Evolutionary conservation across 2,329 filamentous ascomycete species (phyloP), one percentile per base, ranked within the genome.

Genomic region (Ophiostoma sp.): DNA sequence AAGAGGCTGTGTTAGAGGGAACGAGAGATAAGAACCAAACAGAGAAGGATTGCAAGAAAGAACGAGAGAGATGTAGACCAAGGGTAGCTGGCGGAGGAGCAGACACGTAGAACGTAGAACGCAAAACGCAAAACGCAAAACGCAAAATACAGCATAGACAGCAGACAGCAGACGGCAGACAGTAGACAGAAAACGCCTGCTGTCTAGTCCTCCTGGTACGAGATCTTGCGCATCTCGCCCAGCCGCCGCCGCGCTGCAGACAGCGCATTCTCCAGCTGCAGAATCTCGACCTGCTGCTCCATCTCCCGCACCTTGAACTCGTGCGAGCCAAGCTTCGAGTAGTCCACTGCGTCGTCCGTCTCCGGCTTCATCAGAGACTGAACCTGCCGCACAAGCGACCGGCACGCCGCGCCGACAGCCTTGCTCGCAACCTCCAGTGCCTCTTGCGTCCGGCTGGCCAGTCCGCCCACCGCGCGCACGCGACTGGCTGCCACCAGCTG

Each of bases 241-340:
- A 99, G 83, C 69, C 93, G 85, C 77, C 90, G 89, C 75, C 94
- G 86, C 60, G 95, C 95, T 41, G 91, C 84, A 10, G 89, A 85
- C 54, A 99, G 86, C 36, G 87, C 82, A 77, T 98, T 99, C 81
- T 98, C 94, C 74, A 99, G 86, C 80, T 98, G 93, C 70, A 98
- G 84, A 75, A 99, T 99, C 81, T 99, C 94, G 78, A 99, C 95
- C 91, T 99, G 95, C 79, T 99, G 95, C 83, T 99, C 95, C 95
- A 99, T 99, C 83, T 99, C 94, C 76, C 90, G 87, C 68, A 97
- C 93, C 86, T 99, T 99, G 85, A 99, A 98, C 82, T 99, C 95
- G 80, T 97, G 94, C 41, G 90, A 89, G 73, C 92, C 94, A 66
- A 99, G 83, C 82, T 93, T 92, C 62, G 86, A 84, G 80, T 98